Evolutionary conservation across 176 grass and related monocot genomes (phyloP).

Genomic region (Puya raimondii): DNA sequence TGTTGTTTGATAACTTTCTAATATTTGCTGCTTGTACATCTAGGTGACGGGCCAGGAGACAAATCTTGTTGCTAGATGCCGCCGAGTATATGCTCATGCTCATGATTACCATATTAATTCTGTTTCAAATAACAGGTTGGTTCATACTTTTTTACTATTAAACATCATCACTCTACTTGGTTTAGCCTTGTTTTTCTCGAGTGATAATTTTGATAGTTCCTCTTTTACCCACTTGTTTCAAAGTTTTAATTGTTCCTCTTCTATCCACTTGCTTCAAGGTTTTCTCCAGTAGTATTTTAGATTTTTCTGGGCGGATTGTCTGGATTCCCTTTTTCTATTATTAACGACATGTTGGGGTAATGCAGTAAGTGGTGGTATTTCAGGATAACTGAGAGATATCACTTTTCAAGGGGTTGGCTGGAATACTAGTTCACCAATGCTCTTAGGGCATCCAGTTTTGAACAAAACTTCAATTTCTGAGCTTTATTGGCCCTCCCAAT

Average conservation of each 20-base stretch:
- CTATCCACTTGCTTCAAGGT: neutral
- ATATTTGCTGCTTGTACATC: constrained; percentile 18
- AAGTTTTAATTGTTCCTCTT: neutral
- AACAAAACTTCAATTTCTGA: too few species aligned
- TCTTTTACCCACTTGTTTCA: constrained; percentile 9
- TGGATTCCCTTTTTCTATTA: too few species aligned
- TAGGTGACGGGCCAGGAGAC: constrained; percentile 71
- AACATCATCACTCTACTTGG: constrained; percentile 1
- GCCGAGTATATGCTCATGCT: constrained; percentile 77
- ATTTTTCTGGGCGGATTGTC: too few species aligned
- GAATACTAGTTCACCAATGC: too few species aligned
- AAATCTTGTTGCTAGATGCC: constrained; percentile 71
- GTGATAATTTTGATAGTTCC: constrained; percentile 7
- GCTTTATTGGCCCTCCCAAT: too few species aligned
- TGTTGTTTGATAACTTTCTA: constrained; percentile 1
- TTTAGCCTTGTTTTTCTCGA: constrained; percentile 12
- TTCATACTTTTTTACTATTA: neutral
- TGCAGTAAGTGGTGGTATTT: neutral
- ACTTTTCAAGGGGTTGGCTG: too few species aligned
- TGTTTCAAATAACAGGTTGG: constrained; percentile 85
- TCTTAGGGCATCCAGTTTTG: too few species aligned
- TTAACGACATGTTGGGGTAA: too few species aligned
- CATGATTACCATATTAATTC: constrained; percentile 98
- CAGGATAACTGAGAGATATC: too few species aligned
- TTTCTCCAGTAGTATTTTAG: too few species aligned